Evolutionary conservation across 768 basidiomycete species (phyloP).

Genomic region (Lentinula sp.): DNA sequence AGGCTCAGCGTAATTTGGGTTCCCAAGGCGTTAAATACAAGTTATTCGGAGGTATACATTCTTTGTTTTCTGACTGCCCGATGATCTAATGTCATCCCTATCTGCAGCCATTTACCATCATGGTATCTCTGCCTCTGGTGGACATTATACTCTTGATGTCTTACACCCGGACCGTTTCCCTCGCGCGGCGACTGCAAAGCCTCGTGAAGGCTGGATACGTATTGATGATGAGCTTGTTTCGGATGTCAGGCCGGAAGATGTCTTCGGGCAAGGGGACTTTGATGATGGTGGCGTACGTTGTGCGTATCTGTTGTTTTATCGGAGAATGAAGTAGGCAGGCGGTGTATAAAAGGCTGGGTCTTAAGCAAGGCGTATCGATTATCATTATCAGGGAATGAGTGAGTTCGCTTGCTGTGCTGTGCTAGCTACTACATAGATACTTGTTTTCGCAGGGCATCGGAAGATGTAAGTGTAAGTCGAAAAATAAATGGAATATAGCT

Average conservation of each 20-base stretch:
- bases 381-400: background rate
- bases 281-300: conserved; percentile 55
- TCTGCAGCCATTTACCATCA: conserved; percentile 84
- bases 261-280: conserved; percentile 47
- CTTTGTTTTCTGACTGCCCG: background rate
- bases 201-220: conserved; percentile 78
- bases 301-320: conserved; percentile 87
- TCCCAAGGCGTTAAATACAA: conserved; percentile 56
- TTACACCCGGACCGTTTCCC: conserved; percentile 65
- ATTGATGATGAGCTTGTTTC: conserved; percentile 90
- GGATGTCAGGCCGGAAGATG: conserved; percentile 66
- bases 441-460: too few relatives aligned
- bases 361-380: too few relatives aligned
- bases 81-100: background rate
- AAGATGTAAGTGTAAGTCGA: too few relatives aligned
- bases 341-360: background rate
- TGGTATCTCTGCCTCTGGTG: conserved; percentile 82
- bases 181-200: conserved; percentile 20
- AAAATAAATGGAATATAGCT: too few relatives aligned
- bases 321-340: conserved; percentile 38
- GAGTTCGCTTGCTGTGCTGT: background rate
- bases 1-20: conserved; percentile 20
- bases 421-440: too few relatives aligned
- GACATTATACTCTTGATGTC: conserved; percentile 93
- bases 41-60: conserved; percentile 70